Percentiles rank a stretch among this genome's conserved stretches.
Conservation (phyloP, 768 basidiomycete genomes). For the Mycena kentingensis region DNA sequence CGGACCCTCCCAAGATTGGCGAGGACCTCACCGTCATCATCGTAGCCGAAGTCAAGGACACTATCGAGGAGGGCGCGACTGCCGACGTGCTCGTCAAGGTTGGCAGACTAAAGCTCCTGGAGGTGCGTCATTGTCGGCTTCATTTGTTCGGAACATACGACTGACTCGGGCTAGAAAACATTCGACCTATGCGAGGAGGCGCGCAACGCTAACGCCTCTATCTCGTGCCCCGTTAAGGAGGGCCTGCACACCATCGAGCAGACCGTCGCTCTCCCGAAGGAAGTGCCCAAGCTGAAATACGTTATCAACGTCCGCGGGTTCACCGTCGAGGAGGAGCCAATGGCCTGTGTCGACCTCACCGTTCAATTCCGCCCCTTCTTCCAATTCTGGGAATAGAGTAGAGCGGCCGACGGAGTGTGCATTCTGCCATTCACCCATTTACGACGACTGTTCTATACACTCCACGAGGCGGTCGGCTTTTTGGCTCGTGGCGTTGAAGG, state of each 20-base stretch:
- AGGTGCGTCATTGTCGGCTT: no score
- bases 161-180: no score
- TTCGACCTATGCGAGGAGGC: slow-evolving; percentile 79
- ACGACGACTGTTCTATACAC: no score
- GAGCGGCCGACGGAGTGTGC: no score
- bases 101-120: slow-evolving; percentile 67
- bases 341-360: slow-evolving; percentile 16
- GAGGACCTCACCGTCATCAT: slow-evolving; percentile 66
- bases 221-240: slow-evolving; percentile 65
- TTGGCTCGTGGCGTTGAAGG: no score
- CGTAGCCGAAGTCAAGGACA: slow-evolving; percentile 46
- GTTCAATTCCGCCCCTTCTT: slow-evolving; percentile 17
- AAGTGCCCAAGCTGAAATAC: slow-evolving; percentile 57
- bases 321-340: slow-evolving; percentile 11
- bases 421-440: no score
- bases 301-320: slow-evolving; percentile 12
- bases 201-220: slow-evolving; percentile 56
- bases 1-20: slow-evolving; percentile 72
- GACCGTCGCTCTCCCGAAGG: slow-evolving; percentile 64
- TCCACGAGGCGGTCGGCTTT: no score
- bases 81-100: slow-evolving; percentile 74
- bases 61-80: slow-evolving; percentile 68
- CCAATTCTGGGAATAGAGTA: slow-evolving; percentile 15
- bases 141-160: no score
- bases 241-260: slow-evolving; percentile 60